Conservation (phyloP, 2,329 filamentous ascomycete species). For the Ciborinia camelliae region DNA sequence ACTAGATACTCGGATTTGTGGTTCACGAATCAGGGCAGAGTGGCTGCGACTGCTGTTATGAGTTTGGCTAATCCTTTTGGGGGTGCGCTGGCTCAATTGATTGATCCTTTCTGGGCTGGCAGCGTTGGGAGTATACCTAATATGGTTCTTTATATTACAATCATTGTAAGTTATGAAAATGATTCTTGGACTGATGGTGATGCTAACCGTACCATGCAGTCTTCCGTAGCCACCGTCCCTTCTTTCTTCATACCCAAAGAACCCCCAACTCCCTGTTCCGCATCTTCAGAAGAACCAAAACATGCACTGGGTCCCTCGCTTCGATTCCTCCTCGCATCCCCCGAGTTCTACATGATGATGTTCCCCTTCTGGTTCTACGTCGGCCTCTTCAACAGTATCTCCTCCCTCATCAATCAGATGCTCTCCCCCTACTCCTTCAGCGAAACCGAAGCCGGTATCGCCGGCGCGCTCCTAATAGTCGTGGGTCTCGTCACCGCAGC, state of each 20-base stretch:
- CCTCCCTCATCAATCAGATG: slow-evolving; percentile 86
- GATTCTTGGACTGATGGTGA: too few relatives aligned
- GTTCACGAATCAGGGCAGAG: slow-evolving; percentile 82
- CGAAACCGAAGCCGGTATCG: slow-evolving; percentile 83
- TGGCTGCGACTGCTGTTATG: slow-evolving; percentile 81
- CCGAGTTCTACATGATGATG: slow-evolving; percentile 77
- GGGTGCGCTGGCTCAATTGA: slow-evolving; percentile 81
- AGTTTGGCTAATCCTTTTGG: slow-evolving; percentile 88
- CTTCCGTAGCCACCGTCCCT: slow-evolving; percentile 64
- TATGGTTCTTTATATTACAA: slow-evolving; percentile 80
- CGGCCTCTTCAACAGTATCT: slow-evolving; percentile 89
- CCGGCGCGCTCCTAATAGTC: slow-evolving; percentile 83
- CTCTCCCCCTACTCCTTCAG: slow-evolving; percentile 80
- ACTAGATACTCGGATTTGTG: slow-evolving; percentile 90
- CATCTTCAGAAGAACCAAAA: slow-evolving; percentile 56
- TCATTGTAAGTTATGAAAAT: slow-evolving; percentile 60
- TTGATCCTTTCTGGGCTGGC: slow-evolving; percentile 72
- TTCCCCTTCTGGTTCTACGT: slow-evolving; percentile 82
- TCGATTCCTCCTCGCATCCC: slow-evolving; percentile 53
- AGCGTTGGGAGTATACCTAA: slow-evolving; percentile 63
- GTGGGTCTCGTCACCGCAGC: slow-evolving; percentile 78
- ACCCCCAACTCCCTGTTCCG: slow-evolving; percentile 74
- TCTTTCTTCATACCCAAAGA: slow-evolving; percentile 75
- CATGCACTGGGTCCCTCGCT: slow-evolving; percentile 50
- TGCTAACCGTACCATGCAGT: slow-evolving; percentile 41